phyloP scores from a whole-genome alignment of 1,139 yeast genomes.

The Blastobotrys aristatus region DNA sequence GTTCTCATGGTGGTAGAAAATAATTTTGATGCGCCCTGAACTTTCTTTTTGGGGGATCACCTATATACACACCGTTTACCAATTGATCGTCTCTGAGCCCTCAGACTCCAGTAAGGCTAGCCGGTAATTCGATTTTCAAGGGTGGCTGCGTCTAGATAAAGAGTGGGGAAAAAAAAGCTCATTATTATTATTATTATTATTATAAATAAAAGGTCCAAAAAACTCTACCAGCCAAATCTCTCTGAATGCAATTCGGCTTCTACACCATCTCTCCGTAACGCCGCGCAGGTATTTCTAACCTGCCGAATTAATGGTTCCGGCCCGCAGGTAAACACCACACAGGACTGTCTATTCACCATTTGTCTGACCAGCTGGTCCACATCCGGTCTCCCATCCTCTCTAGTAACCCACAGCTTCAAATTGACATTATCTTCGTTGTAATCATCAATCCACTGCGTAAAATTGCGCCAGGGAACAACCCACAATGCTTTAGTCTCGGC shows the following conservation, averaged over 20 bases:
- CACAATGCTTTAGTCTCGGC: constrained; percentile 25
- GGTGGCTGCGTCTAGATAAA: too few relatives aligned
- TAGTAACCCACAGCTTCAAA: constrained; percentile 15
- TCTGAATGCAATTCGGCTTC: constrained; percentile 24
- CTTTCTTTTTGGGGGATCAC: too few relatives aligned
- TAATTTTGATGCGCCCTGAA: too few relatives aligned
- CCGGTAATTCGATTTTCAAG: too few relatives aligned
- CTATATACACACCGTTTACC: too few relatives aligned
- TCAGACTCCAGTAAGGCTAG: too few relatives aligned
- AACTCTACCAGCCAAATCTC: constrained; percentile 27
- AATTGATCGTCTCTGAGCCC: too few relatives aligned
- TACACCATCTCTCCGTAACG: constrained; percentile 21
- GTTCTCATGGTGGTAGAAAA: too few relatives aligned
- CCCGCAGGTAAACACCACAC: constrained; percentile 23
- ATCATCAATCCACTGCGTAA: constrained; percentile 13
- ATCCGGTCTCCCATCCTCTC: constrained; percentile 18
- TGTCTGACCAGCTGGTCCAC: constrained; percentile 20
- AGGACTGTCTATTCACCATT: constrained; percentile 1
- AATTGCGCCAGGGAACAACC: constrained; percentile 23
- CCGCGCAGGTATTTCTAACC: constrained; percentile 25
- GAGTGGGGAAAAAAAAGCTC: too few relatives aligned
- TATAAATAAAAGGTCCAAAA: too few relatives aligned
- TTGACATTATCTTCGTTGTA: neutral
- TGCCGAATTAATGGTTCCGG: constrained; percentile 26
- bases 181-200: too few relatives aligned